Base-by-base conservation (phyloP, 2,329 filamentous ascomycete species). In the Paecilomyces fulvus region DNA sequence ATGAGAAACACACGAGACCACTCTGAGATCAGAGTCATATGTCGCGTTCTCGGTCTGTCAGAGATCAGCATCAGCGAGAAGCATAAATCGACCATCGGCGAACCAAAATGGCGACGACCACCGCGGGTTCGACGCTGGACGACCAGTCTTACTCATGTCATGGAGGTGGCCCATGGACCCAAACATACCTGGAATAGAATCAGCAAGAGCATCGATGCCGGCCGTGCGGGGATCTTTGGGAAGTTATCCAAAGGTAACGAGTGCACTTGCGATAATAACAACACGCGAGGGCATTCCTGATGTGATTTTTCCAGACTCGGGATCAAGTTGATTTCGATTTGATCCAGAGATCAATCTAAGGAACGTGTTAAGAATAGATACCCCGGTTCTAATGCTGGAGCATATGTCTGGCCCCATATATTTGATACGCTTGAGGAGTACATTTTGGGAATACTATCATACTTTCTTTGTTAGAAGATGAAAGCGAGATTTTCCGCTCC, bases 1-100 rank as follows among this genome's bases (percentile, higher is more conserved):
- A 95, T 95, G 89, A 79, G 79, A 67, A 88, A 83, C 56, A 92
- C 89, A 11, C 76, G 89, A 52, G 89, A 92, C 62, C 90, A 95
- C 67, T 81, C 82, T 1, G 88, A 91, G 75, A 77, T 92, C 1
- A n/a, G 54, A 21, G 57, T 54, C 25, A 49, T 58, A 14, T 30
- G 57, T 21, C 52, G 46, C 25, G 43, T 46, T 11, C 49, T 58
- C n/a, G 54, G 51, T 6, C 3, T 53, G 30, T 20, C 33, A 11
- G 25, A 21, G 6, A 49, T 7, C 21, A 28, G 49, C n/a, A 48
- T 31, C 30, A 3, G 25, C 17, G 43, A 54, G 30, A 51, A 52
- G 31, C n/a, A 49, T 23, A 21, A 33, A n/a, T 23, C 17, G 30
- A 17, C 20, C n/a, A 1, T 30, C 10, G 23, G 23, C n/a, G 37